Evolutionary conservation across 2,329 filamentous ascomycete species (phyloP).

Genomic region (Zalaria sp.): DNA sequence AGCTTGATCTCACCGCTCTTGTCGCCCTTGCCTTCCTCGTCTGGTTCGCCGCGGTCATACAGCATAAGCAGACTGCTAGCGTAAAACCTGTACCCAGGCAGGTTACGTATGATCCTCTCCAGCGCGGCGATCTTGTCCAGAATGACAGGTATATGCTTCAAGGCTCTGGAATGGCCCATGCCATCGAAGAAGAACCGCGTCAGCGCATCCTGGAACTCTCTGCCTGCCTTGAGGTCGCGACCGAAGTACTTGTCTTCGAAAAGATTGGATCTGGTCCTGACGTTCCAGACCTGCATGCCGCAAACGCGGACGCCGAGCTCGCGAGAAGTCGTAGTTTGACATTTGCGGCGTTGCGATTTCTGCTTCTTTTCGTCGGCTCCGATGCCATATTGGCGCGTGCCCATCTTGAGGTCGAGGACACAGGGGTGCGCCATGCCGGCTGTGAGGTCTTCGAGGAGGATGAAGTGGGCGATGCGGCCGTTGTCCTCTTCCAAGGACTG

Average conservation of each 20-base stretch:
- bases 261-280: conserved; percentile 66
- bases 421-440: conserved; percentile 93
- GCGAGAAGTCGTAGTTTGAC: conserved; percentile 78
- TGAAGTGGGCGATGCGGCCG: conserved; percentile 73
- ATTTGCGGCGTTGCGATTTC: conserved; percentile 84
- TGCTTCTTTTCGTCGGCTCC: conserved; percentile 88
- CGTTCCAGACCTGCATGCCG: conserved; percentile 93
- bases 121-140: conserved; percentile 71
- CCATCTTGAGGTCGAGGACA: conserved; percentile 98
- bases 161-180: conserved; percentile 62
- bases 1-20: conserved; percentile 54
- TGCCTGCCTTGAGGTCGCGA: conserved; percentile 70
- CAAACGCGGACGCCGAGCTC: conserved; percentile 88
- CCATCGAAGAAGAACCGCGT: conserved; percentile 88
- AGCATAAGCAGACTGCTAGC: conserved; percentile 89
- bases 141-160: conserved; percentile 76
- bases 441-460: conserved; percentile 86
- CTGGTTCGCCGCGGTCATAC: conserved; percentile 69
- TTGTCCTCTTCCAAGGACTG: conserved; percentile 19
- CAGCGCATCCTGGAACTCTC: conserved; percentile 77
- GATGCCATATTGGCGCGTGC: conserved; percentile 88
- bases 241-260: conserved; percentile 99
- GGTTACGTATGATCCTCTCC: conserved; percentile 64
- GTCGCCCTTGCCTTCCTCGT: conserved; percentile 18
- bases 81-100: conserved; percentile 87